phyloP scores from a whole-genome alignment of 495 filamentous ascomycete species.

The Hypoxylon cercidicola region DNA sequence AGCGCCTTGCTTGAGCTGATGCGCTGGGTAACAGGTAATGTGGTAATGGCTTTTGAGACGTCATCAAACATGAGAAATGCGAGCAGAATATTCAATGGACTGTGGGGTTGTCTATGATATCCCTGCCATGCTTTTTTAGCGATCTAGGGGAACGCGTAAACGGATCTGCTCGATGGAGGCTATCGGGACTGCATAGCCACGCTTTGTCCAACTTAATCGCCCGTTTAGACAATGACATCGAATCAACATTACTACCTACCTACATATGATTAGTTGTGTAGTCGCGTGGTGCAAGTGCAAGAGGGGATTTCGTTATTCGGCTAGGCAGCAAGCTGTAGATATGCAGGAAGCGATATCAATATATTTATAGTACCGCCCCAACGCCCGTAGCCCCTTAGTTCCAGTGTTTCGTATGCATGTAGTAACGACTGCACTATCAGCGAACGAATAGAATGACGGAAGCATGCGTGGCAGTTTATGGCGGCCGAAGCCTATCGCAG shows the following conservation, averaged over 20 bases:
- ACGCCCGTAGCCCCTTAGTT: slow-evolving; percentile 8
- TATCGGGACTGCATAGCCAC: slow-evolving; percentile 22
- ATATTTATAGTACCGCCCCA: slow-evolving; percentile 7
- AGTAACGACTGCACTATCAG: not conserved
- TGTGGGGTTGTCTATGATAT: slow-evolving; percentile 3
- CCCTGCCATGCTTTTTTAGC: not conserved
- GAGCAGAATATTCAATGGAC: not conserved
- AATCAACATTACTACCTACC: slow-evolving; percentile 2
- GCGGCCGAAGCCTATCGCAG: slow-evolving; percentile 12
- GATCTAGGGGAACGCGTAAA: not conserved
- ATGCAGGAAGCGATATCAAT: slow-evolving; percentile 3
- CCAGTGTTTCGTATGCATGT: not conserved
- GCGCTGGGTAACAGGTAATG: not conserved
- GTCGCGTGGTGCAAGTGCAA: not conserved
- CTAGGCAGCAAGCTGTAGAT: slow-evolving; percentile 16
- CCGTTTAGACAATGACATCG: slow-evolving; percentile 7
- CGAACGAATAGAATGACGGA: slow-evolving; percentile 23
- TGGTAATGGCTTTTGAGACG: not conserved
- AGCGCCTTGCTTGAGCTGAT: slow-evolving; percentile 5
- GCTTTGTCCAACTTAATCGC: not conserved
- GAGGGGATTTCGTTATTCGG: slow-evolving; percentile 12
- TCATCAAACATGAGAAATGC: not conserved
- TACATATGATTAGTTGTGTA: not conserved
- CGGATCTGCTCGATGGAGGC: not conserved
- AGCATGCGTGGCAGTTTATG: slow-evolving; percentile 34